Percentiles rank a stretch among this genome's conserved stretches.
Conservation (phyloP, 345 rosid species). For the Murraya koenigii region DNA sequence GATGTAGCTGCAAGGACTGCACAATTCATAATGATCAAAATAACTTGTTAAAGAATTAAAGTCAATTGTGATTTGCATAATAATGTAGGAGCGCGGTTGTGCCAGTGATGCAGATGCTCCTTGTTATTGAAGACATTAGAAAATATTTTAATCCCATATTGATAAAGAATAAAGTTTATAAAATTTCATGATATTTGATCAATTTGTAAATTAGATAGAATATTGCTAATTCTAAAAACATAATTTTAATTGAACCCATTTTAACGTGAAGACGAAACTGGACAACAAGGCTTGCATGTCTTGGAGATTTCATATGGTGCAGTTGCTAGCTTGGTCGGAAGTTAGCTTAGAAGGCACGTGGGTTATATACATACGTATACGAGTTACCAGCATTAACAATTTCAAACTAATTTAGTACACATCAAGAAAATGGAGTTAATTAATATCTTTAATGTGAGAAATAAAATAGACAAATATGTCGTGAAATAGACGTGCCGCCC, state of each 20-base stretch:
- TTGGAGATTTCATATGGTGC: background rate
- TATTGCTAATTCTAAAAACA: background rate
- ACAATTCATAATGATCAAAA: background rate
- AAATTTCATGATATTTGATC: too few relatives aligned
- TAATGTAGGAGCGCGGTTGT: background rate
- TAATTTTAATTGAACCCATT: too few relatives aligned
- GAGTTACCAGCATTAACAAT: background rate
- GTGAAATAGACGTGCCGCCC: constrained; percentile 48
- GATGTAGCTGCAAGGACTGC: background rate
- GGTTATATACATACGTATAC: background rate
- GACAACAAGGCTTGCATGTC: constrained; percentile 11
- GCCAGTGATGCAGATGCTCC: background rate
- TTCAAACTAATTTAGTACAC: background rate
- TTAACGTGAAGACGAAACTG: background rate
- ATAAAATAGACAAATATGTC: background rate
- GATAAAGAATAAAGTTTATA: too few relatives aligned
- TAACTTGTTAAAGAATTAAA: background rate
- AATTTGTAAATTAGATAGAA: background rate
- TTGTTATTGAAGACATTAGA: background rate
- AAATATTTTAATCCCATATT: background rate
- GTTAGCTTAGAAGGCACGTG: constrained; percentile 21
- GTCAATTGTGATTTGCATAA: background rate
- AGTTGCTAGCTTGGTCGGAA: constrained; percentile 29
- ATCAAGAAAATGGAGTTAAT: background rate
- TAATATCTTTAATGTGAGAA: background rate